A percentile compares a stretch with the other conserved stretches of the same genome.
These are phyloP conservation scores for Excoecaria cochinchinensis DNA, from an alignment of 345 rosid genomes.

Conservation along the genomic window DNA sequence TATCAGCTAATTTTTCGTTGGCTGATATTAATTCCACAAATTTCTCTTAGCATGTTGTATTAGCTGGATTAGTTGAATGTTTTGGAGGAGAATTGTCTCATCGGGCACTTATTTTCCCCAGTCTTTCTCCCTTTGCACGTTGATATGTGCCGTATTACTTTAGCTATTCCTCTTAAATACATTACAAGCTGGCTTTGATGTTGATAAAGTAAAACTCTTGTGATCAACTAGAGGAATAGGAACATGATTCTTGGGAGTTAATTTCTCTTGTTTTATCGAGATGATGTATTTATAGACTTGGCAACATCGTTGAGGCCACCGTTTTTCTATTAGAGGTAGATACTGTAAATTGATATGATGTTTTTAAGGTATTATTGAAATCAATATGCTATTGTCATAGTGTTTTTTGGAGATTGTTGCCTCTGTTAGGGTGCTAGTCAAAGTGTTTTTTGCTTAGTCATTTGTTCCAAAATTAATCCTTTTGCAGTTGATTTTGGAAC, in stretches of 20 bases:
- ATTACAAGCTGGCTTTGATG: background rate
- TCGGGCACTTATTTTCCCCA: background rate
- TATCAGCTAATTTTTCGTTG: background rate
- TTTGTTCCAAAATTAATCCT: conserved; percentile 6
- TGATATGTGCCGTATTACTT: background rate
- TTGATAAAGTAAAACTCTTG: conserved; percentile 3
- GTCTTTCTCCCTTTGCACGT: background rate
- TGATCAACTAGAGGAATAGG: background rate
- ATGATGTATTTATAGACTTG: background rate
- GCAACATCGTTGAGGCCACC: background rate
- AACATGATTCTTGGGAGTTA: background rate
- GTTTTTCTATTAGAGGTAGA: background rate
- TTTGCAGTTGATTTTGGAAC: conserved; percentile 77
- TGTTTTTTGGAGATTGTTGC: background rate
- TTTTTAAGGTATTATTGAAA: background rate
- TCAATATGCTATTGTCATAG: background rate
- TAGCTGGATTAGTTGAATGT: background rate
- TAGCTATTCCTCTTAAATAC: background rate
- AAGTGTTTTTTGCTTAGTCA: conserved; percentile 7
- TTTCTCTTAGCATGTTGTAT: background rate
- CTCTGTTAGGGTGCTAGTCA: background rate
- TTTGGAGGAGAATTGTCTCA: background rate
- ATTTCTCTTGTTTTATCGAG: background rate
- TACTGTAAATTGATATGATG: background rate
- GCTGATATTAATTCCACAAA: background rate